These are phyloP conservation scores for Xylariaceae sp. DNA, from an alignment of 2,329 filamentous ascomycete genomes.

Conservation along the genomic window DNA sequence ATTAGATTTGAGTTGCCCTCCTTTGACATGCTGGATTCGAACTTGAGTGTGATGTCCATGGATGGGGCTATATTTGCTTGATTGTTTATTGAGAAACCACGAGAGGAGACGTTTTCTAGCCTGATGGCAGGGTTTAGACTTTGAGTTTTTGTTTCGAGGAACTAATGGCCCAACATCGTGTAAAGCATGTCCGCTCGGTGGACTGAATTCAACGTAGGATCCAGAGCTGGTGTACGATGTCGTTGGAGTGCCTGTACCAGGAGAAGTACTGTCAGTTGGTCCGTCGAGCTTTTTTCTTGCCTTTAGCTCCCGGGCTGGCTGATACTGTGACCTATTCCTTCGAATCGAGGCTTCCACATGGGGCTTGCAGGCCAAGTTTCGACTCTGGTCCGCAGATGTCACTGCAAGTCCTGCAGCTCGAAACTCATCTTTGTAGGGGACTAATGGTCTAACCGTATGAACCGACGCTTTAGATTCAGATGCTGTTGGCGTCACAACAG, in stretches of 20 bases:
- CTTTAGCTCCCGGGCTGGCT: constrained; percentile 1
- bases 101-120: constrained; percentile 25
- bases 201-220: constrained; percentile 28
- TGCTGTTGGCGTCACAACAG: constrained; percentile 39
- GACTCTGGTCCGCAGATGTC: constrained; percentile 47
- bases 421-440: constrained; percentile 53
- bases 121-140: constrained; percentile 13
- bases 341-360: constrained; percentile 10
- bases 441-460: constrained; percentile 49
- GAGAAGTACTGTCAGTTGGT: constrained; percentile 16
- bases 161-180: constrained; percentile 20
- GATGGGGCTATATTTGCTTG: constrained; percentile 1
- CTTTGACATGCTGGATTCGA: constrained; percentile 14
- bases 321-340: background rate
- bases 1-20: constrained; percentile 14
- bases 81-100: constrained; percentile 27
- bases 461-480: constrained; percentile 42
- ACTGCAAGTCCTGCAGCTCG: constrained; percentile 52
- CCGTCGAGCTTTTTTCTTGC: constrained; percentile 17
- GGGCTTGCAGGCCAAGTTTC: constrained; percentile 21
- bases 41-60: constrained; percentile 7
- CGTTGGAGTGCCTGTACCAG: constrained; percentile 8
- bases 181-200: constrained; percentile 14
- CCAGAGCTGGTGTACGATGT: constrained; percentile 24
- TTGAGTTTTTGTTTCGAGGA: constrained; percentile 14